These are phyloP conservation scores for Trematosphaeria pertusa DNA, from an alignment of 2,329 filamentous ascomycete species.

Conservation along the genomic window DNA sequence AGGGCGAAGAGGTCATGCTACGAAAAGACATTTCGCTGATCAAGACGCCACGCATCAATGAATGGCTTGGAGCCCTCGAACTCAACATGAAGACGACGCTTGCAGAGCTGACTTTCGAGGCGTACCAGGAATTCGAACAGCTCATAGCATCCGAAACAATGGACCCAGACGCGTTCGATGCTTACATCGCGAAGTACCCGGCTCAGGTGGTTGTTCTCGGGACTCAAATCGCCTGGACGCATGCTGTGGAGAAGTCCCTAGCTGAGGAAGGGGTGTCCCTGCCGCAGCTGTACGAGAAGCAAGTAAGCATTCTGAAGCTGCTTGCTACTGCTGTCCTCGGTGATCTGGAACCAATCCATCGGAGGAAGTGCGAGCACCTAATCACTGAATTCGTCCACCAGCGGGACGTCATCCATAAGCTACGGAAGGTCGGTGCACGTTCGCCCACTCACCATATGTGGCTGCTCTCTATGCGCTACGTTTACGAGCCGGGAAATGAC, in stretches of 20 bases:
- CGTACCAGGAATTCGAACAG: constrained; percentile 79
- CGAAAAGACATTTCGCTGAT: constrained; percentile 91
- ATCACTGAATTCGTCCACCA: constrained; percentile 99
- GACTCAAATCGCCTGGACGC: constrained; percentile 93
- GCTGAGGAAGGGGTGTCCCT: constrained; percentile 74
- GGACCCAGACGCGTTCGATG: constrained; percentile 72
- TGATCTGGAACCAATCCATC: constrained; percentile 82
- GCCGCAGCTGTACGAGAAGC: constrained; percentile 75
- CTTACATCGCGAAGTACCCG: constrained; percentile 85
- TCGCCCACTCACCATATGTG: constrained; percentile 85
- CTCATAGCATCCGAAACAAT: constrained; percentile 77
- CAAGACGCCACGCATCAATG: constrained; percentile 96
- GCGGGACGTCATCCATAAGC: constrained; percentile 87
- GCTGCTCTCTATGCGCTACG: constrained; percentile 96
- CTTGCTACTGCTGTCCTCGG: constrained; percentile 89
- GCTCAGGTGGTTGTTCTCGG: constrained; percentile 96
- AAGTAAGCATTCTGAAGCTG: constrained; percentile 83
- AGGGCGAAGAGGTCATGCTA: constrained; percentile 85
- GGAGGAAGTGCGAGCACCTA: constrained; percentile 97
- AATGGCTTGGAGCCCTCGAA: constrained; percentile 95
- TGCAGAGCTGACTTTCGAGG: constrained; percentile 87
- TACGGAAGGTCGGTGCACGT: constrained; percentile 76
- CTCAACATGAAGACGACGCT: constrained; percentile 92
- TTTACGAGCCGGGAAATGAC: constrained; percentile 83
- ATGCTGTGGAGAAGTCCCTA: constrained; percentile 79